Evolutionary conservation across 192 early-diverging fungal genomes (phyloP), one percentile per base, ranked within the genome.

Genomic region (Jimgerdemannia flammicorona): DNA sequence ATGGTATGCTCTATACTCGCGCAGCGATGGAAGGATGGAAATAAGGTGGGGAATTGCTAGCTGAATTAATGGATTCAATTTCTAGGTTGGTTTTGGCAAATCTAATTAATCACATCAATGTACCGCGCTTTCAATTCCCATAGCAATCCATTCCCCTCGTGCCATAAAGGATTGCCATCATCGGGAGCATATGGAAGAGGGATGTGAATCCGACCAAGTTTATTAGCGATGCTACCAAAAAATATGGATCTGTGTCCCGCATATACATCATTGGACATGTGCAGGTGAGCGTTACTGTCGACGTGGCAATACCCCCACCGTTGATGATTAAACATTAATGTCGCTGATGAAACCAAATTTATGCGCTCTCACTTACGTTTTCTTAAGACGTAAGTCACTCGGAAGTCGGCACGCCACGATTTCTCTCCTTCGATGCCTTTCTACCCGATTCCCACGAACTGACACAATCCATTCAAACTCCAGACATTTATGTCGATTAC

Each of bases 101-200:
- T 0, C 29, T 29, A 29, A 29, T 29, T 29, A 29, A 29, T 1
- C 29, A 29, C 29, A 29, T n/a, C 49, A 11, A 54, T n/a, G n/a
- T n/a, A n/a, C 29, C 29, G 29, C 49, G 49, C n/a, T 11, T 54
- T 29, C 29, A 29, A 29, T 1, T 6, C 2, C 9, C 67, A 41
- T 0, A 68, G 67, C 7, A 68, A 6, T 68, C 40, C 7, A 0
- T 19, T 40, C 75, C 75, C 9, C 29, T 19, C 3, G 75, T 76
- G 18, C 75, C 75, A 40, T 76, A 76, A 20, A 8, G n/a, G 29
- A 19, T 80, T 18, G 75, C 79, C 3, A 18, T 74, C 6, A 54
- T 80, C 20, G 79, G 79, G 20, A 72, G 71, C 20, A 44, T 65
- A 40, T 65, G 74, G 4, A 69, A 71, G 19, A 39, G 73, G 8